These are phyloP conservation scores for Amoebophrya sp. DNA, from an alignment of 169 alveolate species.

Conservation along the genomic window DNA sequence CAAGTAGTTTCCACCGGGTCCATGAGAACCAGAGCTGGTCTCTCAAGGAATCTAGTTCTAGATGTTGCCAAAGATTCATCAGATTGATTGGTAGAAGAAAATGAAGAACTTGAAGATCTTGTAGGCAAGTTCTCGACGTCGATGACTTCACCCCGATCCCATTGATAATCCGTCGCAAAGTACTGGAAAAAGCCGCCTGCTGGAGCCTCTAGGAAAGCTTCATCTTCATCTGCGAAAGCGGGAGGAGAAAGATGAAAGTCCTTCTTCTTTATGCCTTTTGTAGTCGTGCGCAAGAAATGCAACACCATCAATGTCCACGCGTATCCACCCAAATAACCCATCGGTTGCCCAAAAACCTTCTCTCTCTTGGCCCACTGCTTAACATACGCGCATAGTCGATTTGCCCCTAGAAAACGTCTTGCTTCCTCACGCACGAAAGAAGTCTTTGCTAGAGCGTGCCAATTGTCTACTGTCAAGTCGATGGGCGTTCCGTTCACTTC, in stretches of 20 bases:
- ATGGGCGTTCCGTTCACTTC: neutral
- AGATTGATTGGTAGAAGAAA: no score
- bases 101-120: no score
- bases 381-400: neutral
- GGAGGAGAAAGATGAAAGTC: no score
- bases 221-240: no score
- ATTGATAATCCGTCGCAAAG: neutral
- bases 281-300: neutral
- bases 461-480: neutral
- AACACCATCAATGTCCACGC: neutral
- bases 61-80: no score
- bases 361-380: neutral
- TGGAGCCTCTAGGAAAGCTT: no score
- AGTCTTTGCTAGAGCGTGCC: neutral
- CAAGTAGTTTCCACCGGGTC: neutral
- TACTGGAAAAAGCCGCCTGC: neutral
- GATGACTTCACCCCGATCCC: neutral
- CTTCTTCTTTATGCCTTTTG: no score
- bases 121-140: no score
- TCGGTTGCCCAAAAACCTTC: neutral
- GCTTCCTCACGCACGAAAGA: neutral
- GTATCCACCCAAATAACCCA: neutral
- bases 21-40: neutral
- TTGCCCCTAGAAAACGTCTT: neutral
- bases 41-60: neutral